Conservation (phyloP, 1,284 basidiomycete genomes). For the Mycena citricolor region DNA sequence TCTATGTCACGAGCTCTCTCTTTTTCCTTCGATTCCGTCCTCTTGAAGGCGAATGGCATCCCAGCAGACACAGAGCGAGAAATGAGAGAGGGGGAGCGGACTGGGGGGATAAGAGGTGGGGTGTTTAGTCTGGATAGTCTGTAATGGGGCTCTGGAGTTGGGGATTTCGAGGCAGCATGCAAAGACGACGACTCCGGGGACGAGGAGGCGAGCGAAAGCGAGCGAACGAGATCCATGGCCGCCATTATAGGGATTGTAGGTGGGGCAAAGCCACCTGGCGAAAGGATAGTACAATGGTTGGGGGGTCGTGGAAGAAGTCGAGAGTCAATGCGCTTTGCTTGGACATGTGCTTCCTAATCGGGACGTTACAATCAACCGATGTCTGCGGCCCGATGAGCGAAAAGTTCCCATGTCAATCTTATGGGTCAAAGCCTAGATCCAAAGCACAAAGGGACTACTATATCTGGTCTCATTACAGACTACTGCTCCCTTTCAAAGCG, state of each 20-base stretch:
- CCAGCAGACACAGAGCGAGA: constrained; percentile 22
- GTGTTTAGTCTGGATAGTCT: constrained; percentile 24
- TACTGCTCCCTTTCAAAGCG: constrained; percentile 5
- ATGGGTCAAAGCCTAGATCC: neutral
- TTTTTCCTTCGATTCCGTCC: constrained; percentile 12
- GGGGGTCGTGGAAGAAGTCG: neutral
- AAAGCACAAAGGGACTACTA: constrained; percentile 6
- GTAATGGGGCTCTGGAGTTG: constrained; percentile 22
- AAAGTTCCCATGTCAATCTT: too few species aligned
- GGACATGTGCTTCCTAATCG: neutral
- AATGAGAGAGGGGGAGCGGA: constrained; percentile 20
- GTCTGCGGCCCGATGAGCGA: too few species aligned
- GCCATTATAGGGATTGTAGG: constrained; percentile 6
- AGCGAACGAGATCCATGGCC: constrained; percentile 6
- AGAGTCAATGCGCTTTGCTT: neutral
- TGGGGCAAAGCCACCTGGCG: neutral
- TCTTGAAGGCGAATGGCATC: constrained; percentile 19
- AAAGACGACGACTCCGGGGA: too few species aligned
- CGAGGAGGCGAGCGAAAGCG: neutral
- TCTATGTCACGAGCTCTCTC: constrained; percentile 8
- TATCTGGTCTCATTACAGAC: constrained; percentile 2
- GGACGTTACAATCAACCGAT: too few species aligned
- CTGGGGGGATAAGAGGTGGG: constrained; percentile 10
- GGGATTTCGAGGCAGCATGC: too few species aligned
- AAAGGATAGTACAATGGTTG: neutral